These are phyloP conservation scores for Paramyrothecium sp. DNA, from an alignment of 2,329 filamentous ascomycete genomes.

Conservation along the genomic window DNA sequence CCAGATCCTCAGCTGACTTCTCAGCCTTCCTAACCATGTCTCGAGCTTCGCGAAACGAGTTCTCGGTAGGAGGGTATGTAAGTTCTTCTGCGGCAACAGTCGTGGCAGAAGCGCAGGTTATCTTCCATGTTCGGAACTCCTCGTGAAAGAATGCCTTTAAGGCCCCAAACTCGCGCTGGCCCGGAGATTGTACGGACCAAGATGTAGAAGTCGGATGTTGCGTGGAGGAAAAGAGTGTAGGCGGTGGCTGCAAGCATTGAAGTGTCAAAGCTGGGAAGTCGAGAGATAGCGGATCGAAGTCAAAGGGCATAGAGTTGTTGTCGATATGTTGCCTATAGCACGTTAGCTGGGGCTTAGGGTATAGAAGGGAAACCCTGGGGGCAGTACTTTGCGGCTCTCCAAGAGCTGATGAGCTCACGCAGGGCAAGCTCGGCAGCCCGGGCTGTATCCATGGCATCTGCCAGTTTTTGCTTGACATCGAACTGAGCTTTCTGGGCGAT, in stretches of 20 bases:
- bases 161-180: slow-evolving; percentile 70
- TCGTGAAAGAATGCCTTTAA: slow-evolving; percentile 65
- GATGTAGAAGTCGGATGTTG: slow-evolving; percentile 76
- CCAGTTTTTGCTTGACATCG: slow-evolving; percentile 61
- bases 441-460: slow-evolving; percentile 75
- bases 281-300: slow-evolving; percentile 82
- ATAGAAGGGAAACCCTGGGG: background rate
- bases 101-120: slow-evolving; percentile 48
- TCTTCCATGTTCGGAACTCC: slow-evolving; percentile 65
- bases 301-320: slow-evolving; percentile 58
- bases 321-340: slow-evolving; percentile 51
- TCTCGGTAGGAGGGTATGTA: slow-evolving; percentile 42
- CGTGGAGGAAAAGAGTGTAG: slow-evolving; percentile 77
- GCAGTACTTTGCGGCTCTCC: slow-evolving; percentile 75
- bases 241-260: slow-evolving; percentile 75
- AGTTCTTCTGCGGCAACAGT: slow-evolving; percentile 50
- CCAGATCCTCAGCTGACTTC: slow-evolving; percentile 56
- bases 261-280: slow-evolving; percentile 85
- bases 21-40: slow-evolving; percentile 49
- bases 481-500: slow-evolving; percentile 58
- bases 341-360: slow-evolving; percentile 4
- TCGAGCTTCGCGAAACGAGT: slow-evolving; percentile 38
- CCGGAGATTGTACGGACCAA: slow-evolving; percentile 78
- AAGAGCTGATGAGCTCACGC: slow-evolving; percentile 76
- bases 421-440: slow-evolving; percentile 82